Evolutionary conservation across 78 protist genomes (phyloP).

Genomic region (Chrysochromulina parva): DNA sequence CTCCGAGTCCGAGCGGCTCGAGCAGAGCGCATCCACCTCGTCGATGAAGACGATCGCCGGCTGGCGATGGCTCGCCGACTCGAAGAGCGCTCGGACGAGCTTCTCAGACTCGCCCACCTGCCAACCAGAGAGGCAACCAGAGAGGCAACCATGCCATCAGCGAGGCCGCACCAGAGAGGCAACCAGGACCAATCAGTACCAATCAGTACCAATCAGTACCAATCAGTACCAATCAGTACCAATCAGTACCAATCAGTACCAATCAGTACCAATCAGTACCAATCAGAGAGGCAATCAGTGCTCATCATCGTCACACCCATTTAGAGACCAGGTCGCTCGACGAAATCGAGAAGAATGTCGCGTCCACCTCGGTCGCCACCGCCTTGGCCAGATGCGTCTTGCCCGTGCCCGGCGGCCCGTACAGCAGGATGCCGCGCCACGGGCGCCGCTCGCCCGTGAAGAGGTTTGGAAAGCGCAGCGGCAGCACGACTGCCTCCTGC

Average conservation of each 20-base stretch:
- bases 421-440: constrained; percentile 97
- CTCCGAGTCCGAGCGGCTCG: constrained; percentile 89
- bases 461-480: constrained; percentile 94
- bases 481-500: constrained; percentile 78
- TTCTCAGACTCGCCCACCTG: constrained; percentile 90
- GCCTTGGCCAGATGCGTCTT: constrained; percentile 97
- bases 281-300: too few species aligned
- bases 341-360: constrained; percentile 93
- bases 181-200: too few species aligned
- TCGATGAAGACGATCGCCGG: constrained; percentile 97
- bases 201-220: too few species aligned
- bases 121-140: too few species aligned
- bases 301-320: constrained; percentile 66
- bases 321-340: constrained; percentile 93
- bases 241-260: too few species aligned
- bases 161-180: too few species aligned
- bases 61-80: constrained; percentile 87
- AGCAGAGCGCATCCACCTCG: constrained; percentile 95
- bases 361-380: constrained; percentile 95
- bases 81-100: constrained; percentile 87
- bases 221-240: too few species aligned
- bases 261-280: too few species aligned
- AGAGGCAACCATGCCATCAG: too few species aligned
- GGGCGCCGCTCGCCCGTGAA: constrained; percentile 94
- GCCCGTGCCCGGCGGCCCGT: constrained; percentile 91